Evolutionary conservation across 108 stramenopile genomes (phyloP).

Genomic region (Pseudonitzschia multistriata): DNA sequence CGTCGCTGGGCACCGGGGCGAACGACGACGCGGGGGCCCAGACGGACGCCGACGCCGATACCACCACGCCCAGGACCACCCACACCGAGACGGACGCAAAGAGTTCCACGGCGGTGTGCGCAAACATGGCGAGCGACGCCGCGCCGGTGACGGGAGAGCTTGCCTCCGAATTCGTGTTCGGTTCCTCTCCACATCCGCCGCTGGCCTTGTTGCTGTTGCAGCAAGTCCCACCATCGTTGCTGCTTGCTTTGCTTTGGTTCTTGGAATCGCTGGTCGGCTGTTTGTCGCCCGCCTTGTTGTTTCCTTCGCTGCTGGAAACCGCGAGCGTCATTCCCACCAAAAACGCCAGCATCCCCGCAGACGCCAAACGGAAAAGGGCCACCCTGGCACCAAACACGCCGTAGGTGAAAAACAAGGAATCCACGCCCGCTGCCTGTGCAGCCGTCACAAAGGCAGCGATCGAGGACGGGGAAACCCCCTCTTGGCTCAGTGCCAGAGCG

Average conservation of each 20-base stretch:
- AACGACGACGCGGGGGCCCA: neutral
- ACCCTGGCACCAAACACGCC: constrained; percentile 22
- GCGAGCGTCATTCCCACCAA: constrained; percentile 19
- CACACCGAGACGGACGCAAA: constrained; percentile 1
- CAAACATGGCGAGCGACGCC: neutral
- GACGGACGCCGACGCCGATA: neutral
- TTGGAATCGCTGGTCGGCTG: no score
- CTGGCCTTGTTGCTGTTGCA: neutral
- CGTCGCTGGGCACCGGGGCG: neutral
- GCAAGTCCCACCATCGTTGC: neutral
- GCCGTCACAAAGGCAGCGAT: constrained; percentile 38
- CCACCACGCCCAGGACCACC: neutral
- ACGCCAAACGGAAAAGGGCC: constrained; percentile 15
- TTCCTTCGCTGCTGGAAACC: no score
- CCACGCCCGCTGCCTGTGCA: constrained; percentile 24
- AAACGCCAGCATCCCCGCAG: constrained; percentile 18
- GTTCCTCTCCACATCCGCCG: neutral
- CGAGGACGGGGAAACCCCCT: constrained; percentile 18
- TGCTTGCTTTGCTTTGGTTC: neutral
- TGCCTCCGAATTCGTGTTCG: no score
- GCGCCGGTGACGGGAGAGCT: neutral
- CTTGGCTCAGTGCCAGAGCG: constrained; percentile 15
- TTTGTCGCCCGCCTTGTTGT: no score
- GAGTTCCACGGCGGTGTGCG: neutral
- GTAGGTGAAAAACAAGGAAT: constrained; percentile 21